Base-by-base conservation (phyloP, 805 yeast genomes). In the Middelhovenomyces tepae region DNA sequence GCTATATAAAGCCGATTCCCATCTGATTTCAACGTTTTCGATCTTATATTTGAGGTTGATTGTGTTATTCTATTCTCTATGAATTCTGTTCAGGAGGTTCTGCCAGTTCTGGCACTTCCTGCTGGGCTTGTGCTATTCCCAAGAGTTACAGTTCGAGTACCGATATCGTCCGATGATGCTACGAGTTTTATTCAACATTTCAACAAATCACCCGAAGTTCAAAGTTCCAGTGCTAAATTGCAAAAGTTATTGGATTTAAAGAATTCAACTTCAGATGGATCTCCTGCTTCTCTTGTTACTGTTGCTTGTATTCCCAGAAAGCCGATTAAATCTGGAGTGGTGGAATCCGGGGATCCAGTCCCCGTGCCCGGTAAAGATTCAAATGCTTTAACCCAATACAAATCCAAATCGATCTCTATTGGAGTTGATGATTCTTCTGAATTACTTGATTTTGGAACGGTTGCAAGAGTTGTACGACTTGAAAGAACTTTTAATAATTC, bases 381-480 rank as follows among this genome's bases (percentile, higher is more conserved):
- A 29, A 32, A 29, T 15, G 35, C 24, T 8, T 29, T 32, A 18
- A 32, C 24, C 32, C 24, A 29, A 8, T 32, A 29, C 1, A 24
- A 26, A 5, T 33, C 23, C 23, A 21, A 21, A 9, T 21, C n/a
- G 23, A 21, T 21, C 9, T 10, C n/a, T 21, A n/a, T 9, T n/a
- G 23, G 9, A 21, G 23, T 21, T 21, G 10, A 9, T 21, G 10
- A n/a, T 9, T 10, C n/a, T n/a, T 10, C 9, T 21, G 23, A 21
- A 21, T 9, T n/a, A 21, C 23, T n/a, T 10, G 31, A 28, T 7
- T 37, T 28, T 18, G 48, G 48, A 2, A 36, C 47, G 21, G 28
- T 41, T 10, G 47, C 46, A 8, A 31, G 41, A 14, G 30, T 45
- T 16, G 40, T 40, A 8, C 41, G 50, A 7, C 28, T 45, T n/a